Percentiles rank a stretch among this genome's conserved stretches.
Conservation (phyloP, 306 rosid genomes). For the Trifolium fragiferum region DNA sequence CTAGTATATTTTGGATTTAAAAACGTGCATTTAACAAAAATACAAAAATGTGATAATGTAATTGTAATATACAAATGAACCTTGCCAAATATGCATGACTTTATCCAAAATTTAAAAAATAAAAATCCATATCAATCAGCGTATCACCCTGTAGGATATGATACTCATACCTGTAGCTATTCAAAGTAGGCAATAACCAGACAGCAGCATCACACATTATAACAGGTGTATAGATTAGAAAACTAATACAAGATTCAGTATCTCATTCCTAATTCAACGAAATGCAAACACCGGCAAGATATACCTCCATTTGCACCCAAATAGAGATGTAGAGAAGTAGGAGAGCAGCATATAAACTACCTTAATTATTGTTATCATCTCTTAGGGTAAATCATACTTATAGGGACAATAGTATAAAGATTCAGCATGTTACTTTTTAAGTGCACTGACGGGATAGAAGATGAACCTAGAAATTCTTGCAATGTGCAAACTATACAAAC, state of each 20-base stretch:
- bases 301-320: constrained; percentile 8
- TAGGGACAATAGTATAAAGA: constrained; percentile 19
- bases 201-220: constrained; percentile 9
- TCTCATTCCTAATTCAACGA: constrained; percentile 22
- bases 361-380: neutral
- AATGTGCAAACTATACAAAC: neutral
- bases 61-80: too few relatives aligned
- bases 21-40: neutral
- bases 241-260: constrained; percentile 12
- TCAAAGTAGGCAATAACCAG: constrained; percentile 14
- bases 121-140: neutral
- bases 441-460: constrained; percentile 13
- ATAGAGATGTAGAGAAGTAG: constrained; percentile 11
- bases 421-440: neutral
- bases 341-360: constrained; percentile 13
- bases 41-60: neutral
- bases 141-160: neutral
- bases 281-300: constrained; percentile 33
- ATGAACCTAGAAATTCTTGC: constrained; percentile 17
- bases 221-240: constrained; percentile 14
- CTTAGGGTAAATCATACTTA: constrained; percentile 25
- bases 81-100: neutral
- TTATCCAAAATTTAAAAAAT: neutral
- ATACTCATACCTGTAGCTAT: constrained; percentile 23
- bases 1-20: neutral